A percentile compares a stretch with the other conserved stretches of the same genome.
Evolutionary conservation across 352 stramenopile species (phyloP).

Genomic region (Globisporangium echinulatum): DNA sequence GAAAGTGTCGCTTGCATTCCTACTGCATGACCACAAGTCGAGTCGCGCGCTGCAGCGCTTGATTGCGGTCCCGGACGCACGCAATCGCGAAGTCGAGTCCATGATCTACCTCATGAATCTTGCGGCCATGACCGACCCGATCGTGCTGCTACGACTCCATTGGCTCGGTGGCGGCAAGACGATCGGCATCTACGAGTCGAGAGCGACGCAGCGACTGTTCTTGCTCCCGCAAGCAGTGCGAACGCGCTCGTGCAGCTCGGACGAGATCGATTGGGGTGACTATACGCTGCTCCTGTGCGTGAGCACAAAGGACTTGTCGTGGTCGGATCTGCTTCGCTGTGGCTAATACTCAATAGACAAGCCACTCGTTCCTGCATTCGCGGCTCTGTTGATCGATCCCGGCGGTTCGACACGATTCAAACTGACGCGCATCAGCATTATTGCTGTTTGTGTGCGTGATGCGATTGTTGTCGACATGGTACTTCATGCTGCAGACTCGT

Average conservation of each 20-base stretch:
- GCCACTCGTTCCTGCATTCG: no score
- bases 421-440: no score
- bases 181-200: slow-evolving; percentile 4
- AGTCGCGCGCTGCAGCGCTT: background rate
- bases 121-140: slow-evolving; percentile 11
- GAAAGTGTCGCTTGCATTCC: slow-evolving; percentile 3
- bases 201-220: background rate
- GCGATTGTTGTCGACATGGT: no score
- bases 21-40: slow-evolving; percentile 3
- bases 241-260: background rate
- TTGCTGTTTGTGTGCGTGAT: no score
- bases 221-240: background rate
- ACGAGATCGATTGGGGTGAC: background rate
- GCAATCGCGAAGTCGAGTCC: slow-evolving; percentile 9
- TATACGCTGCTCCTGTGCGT: slow-evolving; percentile 1
- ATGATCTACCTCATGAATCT: slow-evolving; percentile 15
- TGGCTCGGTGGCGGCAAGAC: background rate
- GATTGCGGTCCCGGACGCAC: background rate
- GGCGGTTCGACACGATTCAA: no score
- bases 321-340: background rate
- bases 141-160: slow-evolving; percentile 2
- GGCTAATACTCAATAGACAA: no score
- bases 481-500: no score
- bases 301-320: background rate
- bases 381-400: no score